Evolutionary conservation across 2,329 filamentous ascomycete genomes (phyloP).

Genomic region (Reticulascus tulasneorum): DNA sequence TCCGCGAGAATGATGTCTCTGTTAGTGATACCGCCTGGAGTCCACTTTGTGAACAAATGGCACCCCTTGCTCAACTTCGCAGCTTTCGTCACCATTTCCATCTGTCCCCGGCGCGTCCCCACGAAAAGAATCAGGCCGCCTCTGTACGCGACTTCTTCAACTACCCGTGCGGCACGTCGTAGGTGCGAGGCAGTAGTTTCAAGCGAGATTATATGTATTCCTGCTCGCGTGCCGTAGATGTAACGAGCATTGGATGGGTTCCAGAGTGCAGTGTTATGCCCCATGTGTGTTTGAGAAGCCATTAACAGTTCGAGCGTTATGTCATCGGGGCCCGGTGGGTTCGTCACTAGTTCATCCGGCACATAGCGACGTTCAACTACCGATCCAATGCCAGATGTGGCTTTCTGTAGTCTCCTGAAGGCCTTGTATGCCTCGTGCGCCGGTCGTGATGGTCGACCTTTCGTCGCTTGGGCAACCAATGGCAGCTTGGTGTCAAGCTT

Average conservation of each 20-base stretch:
- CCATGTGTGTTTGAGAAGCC: slow-evolving; percentile 82
- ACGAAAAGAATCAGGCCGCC: slow-evolving; percentile 89
- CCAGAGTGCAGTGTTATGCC: slow-evolving; percentile 88
- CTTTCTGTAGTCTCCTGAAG: slow-evolving; percentile 7
- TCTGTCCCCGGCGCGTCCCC: slow-evolving; percentile 79
- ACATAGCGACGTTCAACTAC: slow-evolving; percentile 53
- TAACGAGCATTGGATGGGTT: slow-evolving; percentile 92
- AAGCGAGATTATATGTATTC: slow-evolving; percentile 88
- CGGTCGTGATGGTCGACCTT: not conserved
- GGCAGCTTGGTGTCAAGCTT: not conserved
- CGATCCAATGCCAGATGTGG: slow-evolving; percentile 36
- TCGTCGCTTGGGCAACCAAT: not conserved
- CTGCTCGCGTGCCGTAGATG: slow-evolving; percentile 85
- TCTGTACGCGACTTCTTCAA: slow-evolving; percentile 77
- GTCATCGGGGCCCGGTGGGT: slow-evolving; percentile 74
- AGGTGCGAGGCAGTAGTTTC: slow-evolving; percentile 86
- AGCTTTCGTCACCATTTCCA: slow-evolving; percentile 73
- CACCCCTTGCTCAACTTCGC: slow-evolving; percentile 74
- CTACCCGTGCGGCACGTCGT: slow-evolving; percentile 87
- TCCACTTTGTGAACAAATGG: slow-evolving; percentile 92
- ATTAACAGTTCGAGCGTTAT: slow-evolving; percentile 88
- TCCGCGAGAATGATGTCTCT: slow-evolving; percentile 78
- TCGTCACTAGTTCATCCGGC: slow-evolving; percentile 60
- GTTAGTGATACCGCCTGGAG: slow-evolving; percentile 87
- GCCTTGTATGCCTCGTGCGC: not conserved